Conservation (phyloP, 306 rosid species). For the Senna tora region DNA sequence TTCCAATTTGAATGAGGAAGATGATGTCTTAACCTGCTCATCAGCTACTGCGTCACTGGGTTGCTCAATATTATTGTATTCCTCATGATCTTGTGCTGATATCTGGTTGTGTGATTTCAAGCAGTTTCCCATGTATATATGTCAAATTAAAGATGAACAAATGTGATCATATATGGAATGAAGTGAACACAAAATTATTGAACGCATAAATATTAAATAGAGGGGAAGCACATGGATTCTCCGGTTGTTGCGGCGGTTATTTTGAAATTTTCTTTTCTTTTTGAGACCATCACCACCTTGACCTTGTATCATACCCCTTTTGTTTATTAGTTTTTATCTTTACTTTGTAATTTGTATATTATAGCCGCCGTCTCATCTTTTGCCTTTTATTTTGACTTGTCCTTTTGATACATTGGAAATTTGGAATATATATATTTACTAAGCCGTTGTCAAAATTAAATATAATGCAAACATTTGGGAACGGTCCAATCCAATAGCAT, state of each 20-base stretch:
- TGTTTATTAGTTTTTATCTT: constrained; percentile 8
- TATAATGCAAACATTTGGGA: neutral
- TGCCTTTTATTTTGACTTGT: constrained; percentile 17
- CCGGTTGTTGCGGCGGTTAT: constrained; percentile 72
- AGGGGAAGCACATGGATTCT: constrained; percentile 65
- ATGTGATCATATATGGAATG: neutral
- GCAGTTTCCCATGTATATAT: constrained; percentile 92
- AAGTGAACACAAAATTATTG: neutral
- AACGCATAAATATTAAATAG: constrained; percentile 23
- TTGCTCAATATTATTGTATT: constrained; percentile 32
- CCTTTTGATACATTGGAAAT: too few species aligned
- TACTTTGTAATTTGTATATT: constrained; percentile 13
- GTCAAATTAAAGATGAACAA: constrained; percentile 2
- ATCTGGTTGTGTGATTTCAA: constrained; percentile 46
- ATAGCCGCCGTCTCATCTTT: too few species aligned
- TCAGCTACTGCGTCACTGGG: constrained; percentile 27
- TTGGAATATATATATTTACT: too few species aligned
- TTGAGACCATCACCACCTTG: constrained; percentile 30
- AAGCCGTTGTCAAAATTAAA: neutral
- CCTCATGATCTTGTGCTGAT: constrained; percentile 44
- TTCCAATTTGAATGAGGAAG: constrained; percentile 23
- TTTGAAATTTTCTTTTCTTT: constrained; percentile 34
- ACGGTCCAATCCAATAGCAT: constrained; percentile 15
- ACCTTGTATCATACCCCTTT: constrained; percentile 27
- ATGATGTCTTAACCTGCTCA: constrained; percentile 32